These are phyloP conservation scores for Diaporthe sp. DNA, from an alignment of 2,329 filamentous ascomycete species.

Conservation along the genomic window DNA sequence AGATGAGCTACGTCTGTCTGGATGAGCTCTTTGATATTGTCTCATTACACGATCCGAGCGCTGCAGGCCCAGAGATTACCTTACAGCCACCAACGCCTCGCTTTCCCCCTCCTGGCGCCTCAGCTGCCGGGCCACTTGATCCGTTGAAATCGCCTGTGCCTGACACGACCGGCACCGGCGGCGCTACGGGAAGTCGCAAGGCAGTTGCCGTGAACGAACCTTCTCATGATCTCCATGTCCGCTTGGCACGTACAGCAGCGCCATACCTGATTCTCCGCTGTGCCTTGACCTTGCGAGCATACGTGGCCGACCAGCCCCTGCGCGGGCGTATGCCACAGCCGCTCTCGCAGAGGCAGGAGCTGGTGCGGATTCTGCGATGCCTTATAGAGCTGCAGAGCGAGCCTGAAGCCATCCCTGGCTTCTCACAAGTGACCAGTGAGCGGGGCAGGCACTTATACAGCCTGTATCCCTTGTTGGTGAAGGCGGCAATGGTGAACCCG, in stretches of 20 bases:
- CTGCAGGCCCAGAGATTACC: constrained; percentile 52
- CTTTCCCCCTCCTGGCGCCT: constrained; percentile 48
- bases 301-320: constrained; percentile 91
- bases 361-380: constrained; percentile 77
- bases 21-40: constrained; percentile 83
- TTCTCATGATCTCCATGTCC: constrained; percentile 58
- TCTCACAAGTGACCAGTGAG: constrained; percentile 65
- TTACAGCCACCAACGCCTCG: constrained; percentile 61
- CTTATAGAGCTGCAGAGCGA: constrained; percentile 79
- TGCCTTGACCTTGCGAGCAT: constrained; percentile 84
- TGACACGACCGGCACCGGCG: constrained; percentile 37
- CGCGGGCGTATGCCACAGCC: constrained; percentile 92
- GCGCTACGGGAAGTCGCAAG: constrained; percentile 38
- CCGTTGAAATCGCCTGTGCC: constrained; percentile 39
- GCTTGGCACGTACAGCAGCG: constrained; percentile 81
- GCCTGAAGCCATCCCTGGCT: constrained; percentile 75
- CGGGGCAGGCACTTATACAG: constrained; percentile 78
- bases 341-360: constrained; percentile 81
- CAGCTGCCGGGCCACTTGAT: constrained; percentile 42
- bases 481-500: constrained; percentile 68
- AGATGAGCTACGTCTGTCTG: constrained; percentile 85
- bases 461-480: constrained; percentile 83
- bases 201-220: constrained; percentile 45
- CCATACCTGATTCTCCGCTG: constrained; percentile 87
- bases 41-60: constrained; percentile 60